Evolutionary conservation across 2,329 filamentous ascomycete genomes (phyloP).

Genomic region (Aureobasidium namibiae): DNA sequence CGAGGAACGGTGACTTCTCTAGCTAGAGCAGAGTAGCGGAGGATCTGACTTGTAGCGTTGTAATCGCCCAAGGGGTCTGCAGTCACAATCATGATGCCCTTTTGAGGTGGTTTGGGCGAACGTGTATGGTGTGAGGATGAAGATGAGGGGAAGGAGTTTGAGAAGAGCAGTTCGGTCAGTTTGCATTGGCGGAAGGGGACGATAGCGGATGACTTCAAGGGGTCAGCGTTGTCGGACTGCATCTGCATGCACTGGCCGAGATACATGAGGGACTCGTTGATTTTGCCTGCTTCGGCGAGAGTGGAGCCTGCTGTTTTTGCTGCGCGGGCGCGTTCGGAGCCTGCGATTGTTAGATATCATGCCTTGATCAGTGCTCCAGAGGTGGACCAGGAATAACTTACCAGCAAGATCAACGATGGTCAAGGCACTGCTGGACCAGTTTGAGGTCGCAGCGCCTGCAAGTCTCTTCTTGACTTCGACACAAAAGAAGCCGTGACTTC

Average conservation of each 20-base stretch:
- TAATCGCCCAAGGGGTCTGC: slow-evolving; percentile 90
- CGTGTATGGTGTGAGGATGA: slow-evolving; percentile 35
- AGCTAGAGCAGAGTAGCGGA: slow-evolving; percentile 87
- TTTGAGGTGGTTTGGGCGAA: slow-evolving; percentile 62
- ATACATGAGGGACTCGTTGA: slow-evolving; percentile 98
- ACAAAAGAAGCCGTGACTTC: slow-evolving; percentile 94
- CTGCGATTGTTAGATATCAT: slow-evolving; percentile 27
- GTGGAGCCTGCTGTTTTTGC: slow-evolving; percentile 92
- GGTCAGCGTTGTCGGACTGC: slow-evolving; percentile 69
- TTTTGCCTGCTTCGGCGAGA: slow-evolving; percentile 91
- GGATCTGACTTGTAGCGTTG: slow-evolving; percentile 92
- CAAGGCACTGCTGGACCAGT: slow-evolving; percentile 69
- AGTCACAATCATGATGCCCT: slow-evolving; percentile 91
- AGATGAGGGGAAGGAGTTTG: slow-evolving; percentile 40
- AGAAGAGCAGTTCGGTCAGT: slow-evolving; percentile 45
- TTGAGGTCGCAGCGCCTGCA: slow-evolving; percentile 40
- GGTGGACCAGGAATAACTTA: slow-evolving; percentile 22
- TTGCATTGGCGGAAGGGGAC: slow-evolving; percentile 60
- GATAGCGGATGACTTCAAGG: slow-evolving; percentile 45
- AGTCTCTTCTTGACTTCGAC: slow-evolving; percentile 84
- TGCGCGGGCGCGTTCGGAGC: slow-evolving; percentile 82
- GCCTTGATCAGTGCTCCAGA: not conserved
- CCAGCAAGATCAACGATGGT: slow-evolving; percentile 90
- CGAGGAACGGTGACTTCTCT: slow-evolving; percentile 88
- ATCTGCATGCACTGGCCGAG: slow-evolving; percentile 94